Base-by-base conservation (phyloP, 2,329 filamentous ascomycete species). In the Phialocephala sp. region DNA sequence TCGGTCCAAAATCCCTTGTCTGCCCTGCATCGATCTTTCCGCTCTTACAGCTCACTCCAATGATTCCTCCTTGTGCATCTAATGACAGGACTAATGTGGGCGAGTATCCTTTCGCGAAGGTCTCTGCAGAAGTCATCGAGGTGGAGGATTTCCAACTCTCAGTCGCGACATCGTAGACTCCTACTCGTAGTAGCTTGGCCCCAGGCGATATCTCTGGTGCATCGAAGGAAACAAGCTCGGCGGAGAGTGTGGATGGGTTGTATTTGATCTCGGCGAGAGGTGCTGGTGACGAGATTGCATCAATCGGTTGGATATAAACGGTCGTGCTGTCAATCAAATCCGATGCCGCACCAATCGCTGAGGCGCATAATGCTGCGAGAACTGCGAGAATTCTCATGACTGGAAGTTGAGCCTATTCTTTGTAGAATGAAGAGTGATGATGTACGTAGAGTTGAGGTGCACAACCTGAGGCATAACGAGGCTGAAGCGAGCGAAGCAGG, bases 1-100 rank as follows among this genome's bases (percentile, higher is more conserved):
- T 82, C 54, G 88, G 87, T 0, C 86, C 87, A 78, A 89, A 89
- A 74, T 89, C 87, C 69, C 87, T 81, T 72, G 87, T 90, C 71
- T 85, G 81, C 1, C 87, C 87, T 12, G 87, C 87, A 74, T 90
- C 87, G 64, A 90, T 85, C 70, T 76, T 76, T 22, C 87, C 82
- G n/a, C 87, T 86, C 74, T 83, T 84, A 56, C 83, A 75, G 39
- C 80, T 80, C 15, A 82, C 85, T 32, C 86, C 83, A 58, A 87
- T 72, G 1, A 86, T 77, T 8, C 77, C 76, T 8, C 81, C 82
- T 32, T 69, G 69, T 24, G 74, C 74, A 68, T 84, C 82, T 43
- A 89, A 78, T 2, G 81, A 82, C 14, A 90, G 75, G 32, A 86
- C 72, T 59, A 90, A 76, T 60, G 83, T 83, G 18, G 87, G 87